Base-by-base conservation (phyloP, 2,329 filamentous ascomycete genomes). In the Ophiocordyceps australis region DNA sequence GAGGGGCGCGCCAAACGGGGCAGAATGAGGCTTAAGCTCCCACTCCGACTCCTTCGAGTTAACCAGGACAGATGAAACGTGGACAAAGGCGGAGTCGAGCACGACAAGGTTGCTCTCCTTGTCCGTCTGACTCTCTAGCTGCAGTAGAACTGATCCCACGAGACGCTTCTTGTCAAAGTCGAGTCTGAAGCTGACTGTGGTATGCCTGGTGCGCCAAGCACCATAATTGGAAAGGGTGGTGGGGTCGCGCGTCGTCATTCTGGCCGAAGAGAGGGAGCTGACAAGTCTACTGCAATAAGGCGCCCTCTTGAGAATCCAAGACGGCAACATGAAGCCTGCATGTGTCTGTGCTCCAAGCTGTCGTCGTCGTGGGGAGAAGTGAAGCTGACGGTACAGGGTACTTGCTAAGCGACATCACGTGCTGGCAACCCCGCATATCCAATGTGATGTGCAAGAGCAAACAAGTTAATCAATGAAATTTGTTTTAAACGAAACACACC, bases 201-300 rank as follows among this genome's bases (percentile, higher is more conserved):
- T 89, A 55, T 94, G 83, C 46, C 65, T 73, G 12, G 81, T 93
- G 32, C 69, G 62, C 73, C 82, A 94, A 29, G 76, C 73, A 49
- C 80, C 73, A 53, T 94, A 94, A 58, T 95, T 95, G 45, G 80
- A 78, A 31, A 89, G 56, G 15, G 89, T 94, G 49, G 83, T 91
- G 27, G 83, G 83, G 54, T 95, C 86, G 42, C 80, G 69, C 26
- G 38, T 41, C 25, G 37, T 35, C 47, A 48, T 49, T 25, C 31
- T 44, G 33, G 38, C 33, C 9, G 44, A 38, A 32, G 44, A 43
- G 27, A 50, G 43, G 20, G 11, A 14, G n/a, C n/a, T n/a, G n/a
- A n/a, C n/a, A n/a, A n/a, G n/a, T n/a, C n/a, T n/a, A n/a, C n/a
- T n/a, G n/a, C n/a, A n/a, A n/a, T n/a, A n/a, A n/a, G n/a, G n/a